These are phyloP conservation scores for Botrytis tulipae DNA, from an alignment of 2,329 filamentous ascomycete genomes.

Conservation along the genomic window DNA sequence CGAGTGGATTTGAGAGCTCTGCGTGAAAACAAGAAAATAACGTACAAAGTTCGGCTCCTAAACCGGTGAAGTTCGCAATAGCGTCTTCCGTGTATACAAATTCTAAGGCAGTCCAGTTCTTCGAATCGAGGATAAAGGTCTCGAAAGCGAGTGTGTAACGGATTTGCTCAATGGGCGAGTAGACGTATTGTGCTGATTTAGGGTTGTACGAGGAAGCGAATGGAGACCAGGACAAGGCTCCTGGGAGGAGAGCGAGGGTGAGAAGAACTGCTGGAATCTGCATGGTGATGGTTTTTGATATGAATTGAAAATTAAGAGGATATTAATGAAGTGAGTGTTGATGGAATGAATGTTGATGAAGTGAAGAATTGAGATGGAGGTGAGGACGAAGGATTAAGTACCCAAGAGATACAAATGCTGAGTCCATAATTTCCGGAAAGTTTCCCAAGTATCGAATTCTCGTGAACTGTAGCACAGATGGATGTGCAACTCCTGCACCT, in stretches of 20 bases:
- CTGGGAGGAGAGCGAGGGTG: background rate
- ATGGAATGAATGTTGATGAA: background rate
- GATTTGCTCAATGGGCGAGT: conserved; percentile 16
- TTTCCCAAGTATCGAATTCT: background rate
- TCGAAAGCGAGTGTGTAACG: conserved; percentile 15
- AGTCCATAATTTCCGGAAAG: background rate
- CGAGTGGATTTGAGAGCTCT: background rate
- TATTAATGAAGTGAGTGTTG: background rate
- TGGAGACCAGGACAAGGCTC: background rate
- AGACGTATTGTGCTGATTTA: background rate
- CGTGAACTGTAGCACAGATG: conserved; percentile 1
- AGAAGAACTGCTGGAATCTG: background rate
- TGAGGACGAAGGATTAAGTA: background rate
- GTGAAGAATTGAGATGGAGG: background rate
- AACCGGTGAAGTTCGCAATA: conserved; percentile 11
- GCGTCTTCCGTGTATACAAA: conserved; percentile 5
- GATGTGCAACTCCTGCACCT: background rate
- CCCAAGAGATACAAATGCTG: background rate
- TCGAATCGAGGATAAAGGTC: conserved; percentile 12
- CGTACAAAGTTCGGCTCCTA: conserved; percentile 17
- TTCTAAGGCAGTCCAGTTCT: conserved; percentile 8
- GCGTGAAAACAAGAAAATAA: background rate
- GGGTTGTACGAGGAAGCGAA: background rate
- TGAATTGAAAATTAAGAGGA: background rate
- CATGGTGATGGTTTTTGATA: background rate